These are phyloP conservation scores for Ophiobolus disseminans DNA, from an alignment of 2,329 filamentous ascomycete species.

Conservation along the genomic window DNA sequence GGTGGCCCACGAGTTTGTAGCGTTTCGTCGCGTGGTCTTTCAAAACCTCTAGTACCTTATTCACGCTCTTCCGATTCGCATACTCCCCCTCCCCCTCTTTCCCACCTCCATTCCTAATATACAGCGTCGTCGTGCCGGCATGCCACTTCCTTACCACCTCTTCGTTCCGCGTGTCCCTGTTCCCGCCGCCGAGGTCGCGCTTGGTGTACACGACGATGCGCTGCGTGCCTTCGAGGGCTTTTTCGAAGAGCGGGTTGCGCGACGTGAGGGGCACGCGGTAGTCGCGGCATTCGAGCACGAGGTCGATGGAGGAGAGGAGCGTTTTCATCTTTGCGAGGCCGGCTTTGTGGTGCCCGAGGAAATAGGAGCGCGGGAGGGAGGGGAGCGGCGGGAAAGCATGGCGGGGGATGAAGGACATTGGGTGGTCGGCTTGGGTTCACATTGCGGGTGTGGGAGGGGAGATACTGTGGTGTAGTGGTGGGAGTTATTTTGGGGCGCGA, in stretches of 20 bases:
- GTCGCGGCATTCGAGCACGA: conserved; percentile 94
- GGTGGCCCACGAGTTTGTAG: conserved; percentile 77
- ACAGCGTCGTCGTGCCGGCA: conserved; percentile 54
- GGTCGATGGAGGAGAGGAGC: conserved; percentile 78
- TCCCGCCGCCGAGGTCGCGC: conserved; percentile 61
- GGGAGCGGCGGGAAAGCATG: conserved; percentile 73
- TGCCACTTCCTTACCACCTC: conserved; percentile 63
- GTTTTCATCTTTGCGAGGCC: conserved; percentile 84
- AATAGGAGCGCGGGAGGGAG: conserved; percentile 87
- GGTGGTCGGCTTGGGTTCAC: neutral
- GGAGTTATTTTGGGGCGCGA: conserved; percentile 4
- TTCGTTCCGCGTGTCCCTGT: conserved; percentile 51
- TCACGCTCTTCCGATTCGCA: conserved; percentile 27
- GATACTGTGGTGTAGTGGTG: neutral
- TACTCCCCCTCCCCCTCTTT: conserved; percentile 28
- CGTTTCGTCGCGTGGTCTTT: conserved; percentile 57
- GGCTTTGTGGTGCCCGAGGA: conserved; percentile 87
- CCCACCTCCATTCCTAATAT: conserved; percentile 45
- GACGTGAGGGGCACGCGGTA: conserved; percentile 88
- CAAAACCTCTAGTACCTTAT: conserved; percentile 58
- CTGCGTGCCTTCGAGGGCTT: conserved; percentile 72
- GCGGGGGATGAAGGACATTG: conserved; percentile 70
- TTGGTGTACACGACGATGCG: conserved; percentile 93
- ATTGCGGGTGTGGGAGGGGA: neutral
- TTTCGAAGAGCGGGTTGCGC: conserved; percentile 88